Evolutionary conservation across 768 basidiomycete species (phyloP), one percentile per base, ranked within the genome.

Genomic region (Cubamyces sp.): DNA sequence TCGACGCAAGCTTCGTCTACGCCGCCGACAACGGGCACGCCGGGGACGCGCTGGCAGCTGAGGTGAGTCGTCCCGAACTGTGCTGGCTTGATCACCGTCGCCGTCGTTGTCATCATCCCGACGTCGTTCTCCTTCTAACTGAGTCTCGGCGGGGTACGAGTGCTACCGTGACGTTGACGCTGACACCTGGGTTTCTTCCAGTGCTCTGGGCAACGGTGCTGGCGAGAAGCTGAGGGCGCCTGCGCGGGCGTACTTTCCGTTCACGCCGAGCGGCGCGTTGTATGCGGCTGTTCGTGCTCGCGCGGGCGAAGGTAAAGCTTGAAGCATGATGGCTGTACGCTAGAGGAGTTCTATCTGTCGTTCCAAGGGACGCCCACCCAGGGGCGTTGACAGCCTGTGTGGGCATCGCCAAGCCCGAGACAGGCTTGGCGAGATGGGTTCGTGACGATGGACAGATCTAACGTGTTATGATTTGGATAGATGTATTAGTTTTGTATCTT

Each of bases 361-460:
- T 3, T 8, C 8, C 8, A 30, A 30, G 28, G 28, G 28, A 8
- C 28, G 8, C 8, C 28, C 8, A 30, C 8, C 28, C 8, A 30
- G 28, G 28, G 28, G 8, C 28, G 3, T 3, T 30, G 8, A 8
- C 28, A 30, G 28, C 28, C 8, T 30, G 28, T 8, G 8, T 30
- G 28, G 28, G 28, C 28, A 34, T 6, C 34, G 11, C 11, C 34
- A 9, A 11, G 34, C 34, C 11, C 34, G 34, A 34, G 34, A 34
- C 34, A 9, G 34, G 34, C 34, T 34, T 34, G 34, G 34, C 45
- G 45, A 45, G 11, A 3, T 19, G 43, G 11, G 45, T 46, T 34
- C 30, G 30, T n/a, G 49, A 18, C n/a, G 49, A 51, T 37, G 42
- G 49, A 59, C 57, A 59, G 49, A 51, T 59, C 57, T 51, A 45